Evolutionary conservation across 805 yeast genomes (phyloP), one percentile per base, ranked within the genome.

Genomic region (Myxozyma kluyveri): DNA sequence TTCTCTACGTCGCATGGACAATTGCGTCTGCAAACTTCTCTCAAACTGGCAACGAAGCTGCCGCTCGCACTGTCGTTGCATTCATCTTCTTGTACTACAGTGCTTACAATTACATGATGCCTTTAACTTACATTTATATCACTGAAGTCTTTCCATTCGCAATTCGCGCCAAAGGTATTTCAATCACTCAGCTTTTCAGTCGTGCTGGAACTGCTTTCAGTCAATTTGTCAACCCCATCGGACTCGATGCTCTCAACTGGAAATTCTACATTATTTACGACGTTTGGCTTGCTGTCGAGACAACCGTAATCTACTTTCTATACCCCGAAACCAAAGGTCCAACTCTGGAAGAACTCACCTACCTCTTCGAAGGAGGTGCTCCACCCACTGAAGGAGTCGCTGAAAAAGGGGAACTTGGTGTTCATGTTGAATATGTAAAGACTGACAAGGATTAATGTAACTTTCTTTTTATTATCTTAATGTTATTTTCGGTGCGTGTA

Each of bases 261-360:
- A 73, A 69, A 58, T 75, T 74, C 67, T 75, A 74, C 57, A 70
- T 75, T 52, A 74, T 75, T 2, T 63, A 50, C 44, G 43, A 46
- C n/a, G n/a, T n/a, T n/a, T n/a, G n/a, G n/a, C n/a, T 45, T 27
- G 49, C 49, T 5, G n/a, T 29, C 22, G 49, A 45, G 18, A 23
- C 33, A 18, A 22, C 40, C 7, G 52, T 69, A 24, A 66, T 67
- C 33, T 65, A 65, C 57, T 64, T 72, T 56, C 57, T 66, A 51
- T 73, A 64, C 64, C 74, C 73, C 18, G 78, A 75, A 59, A 75
- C 78, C 9, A 62, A 69, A 17, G 77, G 76, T 9, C 65, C 64
- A 57, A 68, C 75, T 18, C 68, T 75, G 63, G 78, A 75, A 58
- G 76, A 74, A 56, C 71, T 72, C 36, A 73, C 72, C 63, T 82